Evolutionary conservation across 805 yeast species (phyloP).

Genomic region (Saccharomycopsis synnaedendra): DNA sequence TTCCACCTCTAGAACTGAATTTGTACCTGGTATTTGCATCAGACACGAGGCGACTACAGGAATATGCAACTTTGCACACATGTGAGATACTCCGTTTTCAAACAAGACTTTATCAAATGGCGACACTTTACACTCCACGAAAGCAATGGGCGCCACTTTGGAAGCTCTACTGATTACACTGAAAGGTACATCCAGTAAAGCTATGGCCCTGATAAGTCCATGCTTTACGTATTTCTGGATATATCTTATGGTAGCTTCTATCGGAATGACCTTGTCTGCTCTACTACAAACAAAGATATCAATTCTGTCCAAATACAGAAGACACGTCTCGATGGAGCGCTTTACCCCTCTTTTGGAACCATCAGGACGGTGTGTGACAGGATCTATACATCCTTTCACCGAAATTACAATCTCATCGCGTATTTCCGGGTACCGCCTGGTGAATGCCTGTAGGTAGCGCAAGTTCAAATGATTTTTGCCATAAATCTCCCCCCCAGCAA

Average conservation of each 20-base stretch:
- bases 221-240: constrained; percentile 46
- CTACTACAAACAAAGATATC: constrained; percentile 69
- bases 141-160: constrained; percentile 43
- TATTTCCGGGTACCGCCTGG: constrained; percentile 43
- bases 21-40: too few species aligned
- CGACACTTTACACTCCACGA: constrained; percentile 74
- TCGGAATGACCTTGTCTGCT: constrained; percentile 42
- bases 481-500: constrained; percentile 75
- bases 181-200: constrained; percentile 64
- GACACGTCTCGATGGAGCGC: constrained; percentile 36
- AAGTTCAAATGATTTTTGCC: constrained; percentile 46
- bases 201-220: constrained; percentile 62
- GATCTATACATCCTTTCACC: constrained; percentile 52
- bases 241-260: constrained; percentile 46
- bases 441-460: constrained; percentile 43
- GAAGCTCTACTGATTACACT: constrained; percentile 50
- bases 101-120: constrained; percentile 56
- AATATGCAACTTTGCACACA: constrained; percentile 44
- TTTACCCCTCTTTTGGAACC: constrained; percentile 38
- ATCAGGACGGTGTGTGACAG: constrained; percentile 30
- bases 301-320: constrained; percentile 29
- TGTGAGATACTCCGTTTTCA: constrained; percentile 49
- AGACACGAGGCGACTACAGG: constrained; percentile 45
- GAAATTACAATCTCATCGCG: constrained; percentile 47
- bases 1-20: too few species aligned